Base-by-base conservation (phyloP, 768 basidiomycete species). In the Auriculariales sp. region DNA sequence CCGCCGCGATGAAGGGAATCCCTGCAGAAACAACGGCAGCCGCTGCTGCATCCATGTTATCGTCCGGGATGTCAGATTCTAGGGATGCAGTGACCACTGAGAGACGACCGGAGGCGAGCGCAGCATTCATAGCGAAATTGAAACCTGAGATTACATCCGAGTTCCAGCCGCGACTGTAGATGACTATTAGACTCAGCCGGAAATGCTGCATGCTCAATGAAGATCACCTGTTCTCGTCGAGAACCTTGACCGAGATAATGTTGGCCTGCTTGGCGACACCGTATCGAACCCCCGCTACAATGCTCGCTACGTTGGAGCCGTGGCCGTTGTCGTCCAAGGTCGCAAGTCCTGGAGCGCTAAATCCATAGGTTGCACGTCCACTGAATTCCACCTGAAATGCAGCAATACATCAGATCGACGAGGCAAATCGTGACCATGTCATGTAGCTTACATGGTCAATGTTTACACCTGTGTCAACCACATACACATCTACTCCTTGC, bases 1-100 rank as follows among this genome's bases (percentile, higher is more conserved):
- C 55, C 7, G 55, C 54, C 48, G 55, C 49, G 24, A 51, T 42
- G 39, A 55, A 24, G 25, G 46, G 52, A 17, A 56, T 25, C 14
- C 55, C 55, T 36, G 44, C 52, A 28, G 27, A 28, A 34, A 55
- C 51, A 14, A 32, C 14, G 17, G 47, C 24, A n/a, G 30, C 22
- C 10, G 53, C 52, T n/a, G 52, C 53, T 2, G 47, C 32, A 31
- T 55, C 54, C 7, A 55, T 31, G 24, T 52, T 46, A 10, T 47
- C 22, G 17, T 45, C 39, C n/a, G 17, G 29, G 14, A 27, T 33
- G 30, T 48, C 52, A 25, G n/a, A n/a, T n/a, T 42, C 35, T 31
- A 55, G 53, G 15, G 54, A 55, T 4, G 53, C 35, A 30, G 31
- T 49, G 44, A 49, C 49, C 28, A 55, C 33, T n/a, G 48, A 49